Base-by-base conservation (phyloP, 73 alveolate species). In the Uronychia setigera region DNA sequence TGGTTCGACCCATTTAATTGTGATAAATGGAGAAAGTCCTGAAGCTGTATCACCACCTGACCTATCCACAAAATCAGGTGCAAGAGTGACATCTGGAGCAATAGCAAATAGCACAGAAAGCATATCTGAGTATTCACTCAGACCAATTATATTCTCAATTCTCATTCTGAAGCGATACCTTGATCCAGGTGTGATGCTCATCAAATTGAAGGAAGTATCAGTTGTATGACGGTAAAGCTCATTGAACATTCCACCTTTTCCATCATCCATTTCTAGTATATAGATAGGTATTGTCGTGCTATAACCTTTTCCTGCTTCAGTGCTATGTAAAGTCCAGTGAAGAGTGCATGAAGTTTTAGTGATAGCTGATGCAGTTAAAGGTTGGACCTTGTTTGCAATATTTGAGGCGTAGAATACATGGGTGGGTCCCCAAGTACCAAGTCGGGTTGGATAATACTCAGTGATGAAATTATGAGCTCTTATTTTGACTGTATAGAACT, bases 1-100 rank as follows among this genome's bases (percentile, higher is more conserved):
- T n/a, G 95, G 96, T 0, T 35, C 82, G 34, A 76, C 84, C 96
- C 96, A 94, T n/a, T 76, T 79, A 31, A 94, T 88, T 35, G 78
- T 34, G 59, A 94, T 93, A 79, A 34, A 91, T 5, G 95, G 92
- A 30, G 92, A 67, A 27, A 31, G 67, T 33, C 88, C 80, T 32
- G 74, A 77, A 29, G 93, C 31, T 11, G 87, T 31, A 29, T 83
- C 93, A n/a, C n/a, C n/a, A 60, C 95, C 95, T 59, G 92, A 87
- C 29, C 95, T 79, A n/a, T 79, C 84, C 19, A 90, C 91, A 46
- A 85, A 90, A 5, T 28, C 46, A 9, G 95, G 92, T 0, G 87
- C 87, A 19, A 13, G 75, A 25, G 93, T 90, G 1, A 90, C 88
- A 26, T 29, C 77, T 26, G 95, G 95, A 0, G 33, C 33, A 74